Evolutionary conservation across 139 green algal species (phyloP).

Genomic region (Micractinium conductrix): DNA sequence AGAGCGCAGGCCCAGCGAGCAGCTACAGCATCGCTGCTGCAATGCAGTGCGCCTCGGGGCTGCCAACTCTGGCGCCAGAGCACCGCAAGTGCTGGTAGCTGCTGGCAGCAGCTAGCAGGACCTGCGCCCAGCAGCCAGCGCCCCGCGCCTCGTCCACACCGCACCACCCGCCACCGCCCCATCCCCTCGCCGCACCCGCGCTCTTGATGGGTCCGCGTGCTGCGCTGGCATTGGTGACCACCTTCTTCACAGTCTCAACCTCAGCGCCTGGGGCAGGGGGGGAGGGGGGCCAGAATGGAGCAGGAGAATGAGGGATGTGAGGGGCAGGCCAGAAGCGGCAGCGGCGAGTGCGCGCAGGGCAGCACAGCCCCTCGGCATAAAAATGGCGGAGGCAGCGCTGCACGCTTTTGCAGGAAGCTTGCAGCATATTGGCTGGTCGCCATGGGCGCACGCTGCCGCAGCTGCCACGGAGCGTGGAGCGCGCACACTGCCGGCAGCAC

Average conservation of each 20-base stretch:
- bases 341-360: not conserved
- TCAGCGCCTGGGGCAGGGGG: constrained; percentile 50
- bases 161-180: too few relatives aligned
- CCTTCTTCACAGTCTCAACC: constrained; percentile 77
- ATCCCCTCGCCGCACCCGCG: not conserved
- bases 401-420: too few relatives aligned
- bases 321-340: not conserved
- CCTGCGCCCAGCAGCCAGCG: too few relatives aligned
- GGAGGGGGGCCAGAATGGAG: not conserved
- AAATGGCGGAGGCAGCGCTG: not conserved
- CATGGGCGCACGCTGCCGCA: not conserved
- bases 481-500: not conserved
- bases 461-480: not conserved
- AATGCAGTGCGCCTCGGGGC: too few relatives aligned
- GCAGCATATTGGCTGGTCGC: too few relatives aligned
- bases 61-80: too few relatives aligned
- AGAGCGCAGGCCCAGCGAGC: too few relatives aligned
- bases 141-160: too few relatives aligned
- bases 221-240: constrained; percentile 25
- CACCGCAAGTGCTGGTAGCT: too few relatives aligned
- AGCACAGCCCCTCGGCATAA: not conserved
- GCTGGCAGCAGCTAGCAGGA: too few relatives aligned
- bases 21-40: too few relatives aligned
- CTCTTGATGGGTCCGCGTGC: constrained; percentile 60
- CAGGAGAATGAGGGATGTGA: not conserved